These are phyloP conservation scores for Biscogniauxia mediterranea DNA, from an alignment of 2,329 filamentous ascomycete genomes.

Conservation along the genomic window DNA sequence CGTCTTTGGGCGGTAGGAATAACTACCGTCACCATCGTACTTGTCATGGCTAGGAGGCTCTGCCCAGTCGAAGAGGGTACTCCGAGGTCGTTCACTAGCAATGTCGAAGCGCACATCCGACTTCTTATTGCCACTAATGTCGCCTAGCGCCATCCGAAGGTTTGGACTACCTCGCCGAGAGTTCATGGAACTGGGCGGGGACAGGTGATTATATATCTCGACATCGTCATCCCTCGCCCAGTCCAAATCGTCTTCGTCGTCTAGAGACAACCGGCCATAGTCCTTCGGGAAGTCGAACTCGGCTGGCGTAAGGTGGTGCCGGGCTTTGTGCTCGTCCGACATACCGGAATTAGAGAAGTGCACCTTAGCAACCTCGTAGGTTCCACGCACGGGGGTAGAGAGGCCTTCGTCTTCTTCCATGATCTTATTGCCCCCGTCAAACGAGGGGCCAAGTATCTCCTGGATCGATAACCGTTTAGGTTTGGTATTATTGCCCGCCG, in stretches of 20 bases:
- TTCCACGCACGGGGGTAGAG: slow-evolving; percentile 48
- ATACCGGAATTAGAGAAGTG: slow-evolving; percentile 23
- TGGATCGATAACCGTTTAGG: slow-evolving; percentile 58
- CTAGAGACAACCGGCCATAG: slow-evolving; percentile 53
- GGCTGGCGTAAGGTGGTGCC: slow-evolving; percentile 25
- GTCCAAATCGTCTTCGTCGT: slow-evolving; percentile 63
- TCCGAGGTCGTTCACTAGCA: slow-evolving; percentile 52
- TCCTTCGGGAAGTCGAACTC: slow-evolving; percentile 39
- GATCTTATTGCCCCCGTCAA: slow-evolving; percentile 56
- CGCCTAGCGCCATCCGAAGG: slow-evolving; percentile 52
- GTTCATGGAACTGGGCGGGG: slow-evolving; percentile 57
- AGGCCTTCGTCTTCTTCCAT: slow-evolving; percentile 61
- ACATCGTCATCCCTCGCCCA: slow-evolving; percentile 60
- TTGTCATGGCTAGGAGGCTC: slow-evolving; percentile 65
- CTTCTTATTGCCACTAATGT: slow-evolving; percentile 48
- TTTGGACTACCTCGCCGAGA: slow-evolving; percentile 52
- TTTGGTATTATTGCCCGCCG: slow-evolving; percentile 48
- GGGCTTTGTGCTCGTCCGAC: slow-evolving; percentile 23
- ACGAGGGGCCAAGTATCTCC: slow-evolving; percentile 55
- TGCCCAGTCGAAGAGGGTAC: slow-evolving; percentile 77
- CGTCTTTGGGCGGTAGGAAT: slow-evolving; percentile 66
- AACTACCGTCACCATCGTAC: slow-evolving; percentile 52
- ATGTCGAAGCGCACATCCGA: slow-evolving; percentile 35
- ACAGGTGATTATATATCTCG: slow-evolving; percentile 54
- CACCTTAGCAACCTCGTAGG: slow-evolving; percentile 32